Conservation (phyloP, 192 early-diverging fungal species). For the Radiomyces spectabilis region DNA sequence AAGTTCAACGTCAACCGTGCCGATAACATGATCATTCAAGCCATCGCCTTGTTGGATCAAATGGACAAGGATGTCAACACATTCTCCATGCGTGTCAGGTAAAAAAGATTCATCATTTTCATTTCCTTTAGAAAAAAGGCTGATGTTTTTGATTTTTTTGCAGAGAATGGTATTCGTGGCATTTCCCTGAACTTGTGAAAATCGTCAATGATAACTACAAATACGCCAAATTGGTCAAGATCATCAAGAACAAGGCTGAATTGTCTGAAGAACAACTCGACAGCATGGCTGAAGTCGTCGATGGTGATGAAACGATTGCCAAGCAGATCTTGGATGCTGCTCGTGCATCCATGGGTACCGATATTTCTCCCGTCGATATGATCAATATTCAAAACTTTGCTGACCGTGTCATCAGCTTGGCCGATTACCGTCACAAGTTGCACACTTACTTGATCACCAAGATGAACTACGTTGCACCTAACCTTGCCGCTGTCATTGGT, state of each 20-base stretch:
- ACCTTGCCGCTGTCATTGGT: slow-evolving; percentile 90
- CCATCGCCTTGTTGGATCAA: slow-evolving; percentile 91
- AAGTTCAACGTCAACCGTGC: slow-evolving; percentile 99
- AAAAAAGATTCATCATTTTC: no score
- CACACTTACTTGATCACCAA: slow-evolving; percentile 89
- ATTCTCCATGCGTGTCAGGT: slow-evolving; percentile 89
- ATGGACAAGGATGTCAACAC: slow-evolving; percentile 99
- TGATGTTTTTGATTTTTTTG: neutral
- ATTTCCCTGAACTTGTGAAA: slow-evolving; percentile 98
- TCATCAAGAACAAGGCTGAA: slow-evolving; percentile 89
- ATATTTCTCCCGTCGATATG: slow-evolving; percentile 94
- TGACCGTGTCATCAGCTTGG: slow-evolving; percentile 80
- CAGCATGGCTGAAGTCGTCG: slow-evolving; percentile 68
- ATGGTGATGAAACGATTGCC: slow-evolving; percentile 73
- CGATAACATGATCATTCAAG: slow-evolving; percentile 96
- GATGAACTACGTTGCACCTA: slow-evolving; percentile 96
- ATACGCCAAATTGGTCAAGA: slow-evolving; percentile 84
- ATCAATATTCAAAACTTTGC: slow-evolving; percentile 93
- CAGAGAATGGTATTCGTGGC: slow-evolving; percentile 99
- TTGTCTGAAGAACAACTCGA: slow-evolving; percentile 72
- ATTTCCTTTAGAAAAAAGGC: no score
- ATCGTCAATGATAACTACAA: slow-evolving; percentile 89
- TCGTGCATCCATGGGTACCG: slow-evolving; percentile 95
- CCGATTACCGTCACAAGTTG: slow-evolving; percentile 91
- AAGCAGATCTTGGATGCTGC: slow-evolving; percentile 91